Evolutionary conservation across 331 rosid genomes (phyloP), one percentile per base, ranked within the genome.

Genomic region (Dryas integrifolia): DNA sequence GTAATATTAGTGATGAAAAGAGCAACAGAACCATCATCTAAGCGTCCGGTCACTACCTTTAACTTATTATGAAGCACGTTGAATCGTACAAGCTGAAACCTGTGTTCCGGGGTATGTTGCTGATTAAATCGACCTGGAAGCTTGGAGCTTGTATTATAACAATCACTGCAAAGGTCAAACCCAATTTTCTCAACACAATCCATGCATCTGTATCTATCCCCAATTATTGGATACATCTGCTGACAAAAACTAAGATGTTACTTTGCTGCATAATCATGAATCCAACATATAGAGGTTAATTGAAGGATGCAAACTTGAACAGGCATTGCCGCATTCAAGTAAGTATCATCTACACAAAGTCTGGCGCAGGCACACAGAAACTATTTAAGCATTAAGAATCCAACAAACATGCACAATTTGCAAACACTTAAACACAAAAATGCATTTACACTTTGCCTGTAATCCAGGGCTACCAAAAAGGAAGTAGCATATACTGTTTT

Each of bases 81-180:
- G 44, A 9, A 0, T 9, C 6, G 47, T 58, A 69, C 3, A 61
- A 51, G 87, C 78, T 76, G 64, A 71, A 93, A 84, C 80, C 60
- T 64, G 83, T 93, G 98, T 46, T 93, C 94, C 15, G 94, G 82
- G 50, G 87, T 89, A 76, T 93, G 98, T 77, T 87, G 87, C 84
- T 93, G 98, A 83, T 90, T 93, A 79, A 93, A 90, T 69, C 97
- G 93, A 64, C 98, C 98, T 0, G 94, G 98, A 81, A 84, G 92
- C 87, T 87, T 93, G 65, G 91, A 72, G 5, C 48, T 50, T 16
- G 83, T 76, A 63, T 85, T 87, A 51, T 86, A 87, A 83, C 98
- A 93, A 56, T 84, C 81, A 40, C 87, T 77, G 63, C 98, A 93
- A 48, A 93, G 97, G 80, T 93, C 97, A 63, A 93, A 93, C 65